A percentile compares a stretch with the other conserved stretches of the same genome.
Conservation (phyloP, 805 yeast species). For the Kuraishia molischiana region DNA sequence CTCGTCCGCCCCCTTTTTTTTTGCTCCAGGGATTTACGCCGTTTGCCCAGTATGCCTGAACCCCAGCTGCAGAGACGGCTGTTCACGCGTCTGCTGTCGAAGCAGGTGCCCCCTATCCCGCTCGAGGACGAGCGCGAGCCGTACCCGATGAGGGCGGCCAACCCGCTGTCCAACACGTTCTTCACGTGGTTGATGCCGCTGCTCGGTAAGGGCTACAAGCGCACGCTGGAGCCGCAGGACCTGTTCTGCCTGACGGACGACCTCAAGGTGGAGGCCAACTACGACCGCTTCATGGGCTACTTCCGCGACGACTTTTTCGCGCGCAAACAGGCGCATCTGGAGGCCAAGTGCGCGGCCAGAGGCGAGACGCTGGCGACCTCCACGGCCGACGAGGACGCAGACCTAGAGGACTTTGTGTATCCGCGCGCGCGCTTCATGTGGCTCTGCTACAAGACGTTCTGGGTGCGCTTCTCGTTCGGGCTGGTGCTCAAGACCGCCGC, state of each 20-base stretch:
- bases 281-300: not conserved
- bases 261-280: conserved; percentile 27
- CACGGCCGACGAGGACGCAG: conserved; percentile 21
- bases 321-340: not conserved
- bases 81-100: conserved; percentile 9
- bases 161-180: conserved; percentile 30
- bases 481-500: conserved; percentile 31
- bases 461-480: conserved; percentile 30
- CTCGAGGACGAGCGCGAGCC: conserved; percentile 34
- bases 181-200: conserved; percentile 66
- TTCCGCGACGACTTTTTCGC: not conserved
- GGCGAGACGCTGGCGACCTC: conserved; percentile 12
- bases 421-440: conserved; percentile 14
- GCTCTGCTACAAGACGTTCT: conserved; percentile 40
- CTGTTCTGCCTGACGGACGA: conserved; percentile 35
- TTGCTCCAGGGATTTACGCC: too few relatives aligned
- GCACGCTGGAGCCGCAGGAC: conserved; percentile 63
- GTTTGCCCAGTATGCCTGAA: too few relatives aligned
- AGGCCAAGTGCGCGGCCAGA: conserved; percentile 16
- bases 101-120: conserved; percentile 43
- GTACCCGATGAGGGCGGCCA: conserved; percentile 33
- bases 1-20: too few relatives aligned
- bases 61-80: conserved; percentile 5
- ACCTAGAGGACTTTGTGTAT: conserved; percentile 11
- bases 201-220: conserved; percentile 55